Conservation (phyloP, 345 rosid species). For the Anacardium occidentale region DNA sequence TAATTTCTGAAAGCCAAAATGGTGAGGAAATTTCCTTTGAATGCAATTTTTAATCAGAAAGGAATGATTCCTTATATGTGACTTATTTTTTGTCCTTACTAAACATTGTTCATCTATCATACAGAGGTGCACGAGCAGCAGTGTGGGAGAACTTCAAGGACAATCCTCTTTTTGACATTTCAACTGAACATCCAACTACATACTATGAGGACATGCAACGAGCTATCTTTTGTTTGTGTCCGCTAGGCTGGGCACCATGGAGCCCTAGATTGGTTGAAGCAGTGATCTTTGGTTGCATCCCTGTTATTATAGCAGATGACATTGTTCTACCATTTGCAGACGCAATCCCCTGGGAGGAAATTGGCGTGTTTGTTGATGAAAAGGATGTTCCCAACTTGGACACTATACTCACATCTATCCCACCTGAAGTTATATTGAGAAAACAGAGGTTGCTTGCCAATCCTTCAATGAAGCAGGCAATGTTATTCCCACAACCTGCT, state of each 20-base stretch:
- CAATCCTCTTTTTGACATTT: constrained; percentile 91
- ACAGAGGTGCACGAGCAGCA: constrained; percentile 97
- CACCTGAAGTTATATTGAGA: constrained; percentile 78
- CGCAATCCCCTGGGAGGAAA: constrained; percentile 99
- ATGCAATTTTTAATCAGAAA: background rate
- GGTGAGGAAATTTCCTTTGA: background rate
- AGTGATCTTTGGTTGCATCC: constrained; percentile 97
- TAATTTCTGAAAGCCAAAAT: background rate
- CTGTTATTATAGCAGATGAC: constrained; percentile 98
- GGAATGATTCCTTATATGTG: background rate
- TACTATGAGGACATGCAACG: constrained; percentile 99
- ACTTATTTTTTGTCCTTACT: background rate
- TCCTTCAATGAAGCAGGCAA: constrained; percentile 97
- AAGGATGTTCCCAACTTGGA: constrained; percentile 88
- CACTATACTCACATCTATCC: constrained; percentile 84
- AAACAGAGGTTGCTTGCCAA: constrained; percentile 95
- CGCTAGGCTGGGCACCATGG: constrained; percentile 99
- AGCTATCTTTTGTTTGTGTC: constrained; percentile 93
- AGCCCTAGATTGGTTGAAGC: constrained; percentile 98
- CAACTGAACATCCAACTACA: constrained; percentile 94
- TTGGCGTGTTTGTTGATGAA: constrained; percentile 93
- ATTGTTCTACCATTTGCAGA: constrained; percentile 94
- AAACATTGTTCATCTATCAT: constrained; percentile 18
- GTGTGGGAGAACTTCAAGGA: constrained; percentile 99
- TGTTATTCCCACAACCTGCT: constrained; percentile 94